These are phyloP conservation scores for Nymphaea colorata DNA, from an alignment of 164 flowering plant genomes.

Conservation along the genomic window DNA sequence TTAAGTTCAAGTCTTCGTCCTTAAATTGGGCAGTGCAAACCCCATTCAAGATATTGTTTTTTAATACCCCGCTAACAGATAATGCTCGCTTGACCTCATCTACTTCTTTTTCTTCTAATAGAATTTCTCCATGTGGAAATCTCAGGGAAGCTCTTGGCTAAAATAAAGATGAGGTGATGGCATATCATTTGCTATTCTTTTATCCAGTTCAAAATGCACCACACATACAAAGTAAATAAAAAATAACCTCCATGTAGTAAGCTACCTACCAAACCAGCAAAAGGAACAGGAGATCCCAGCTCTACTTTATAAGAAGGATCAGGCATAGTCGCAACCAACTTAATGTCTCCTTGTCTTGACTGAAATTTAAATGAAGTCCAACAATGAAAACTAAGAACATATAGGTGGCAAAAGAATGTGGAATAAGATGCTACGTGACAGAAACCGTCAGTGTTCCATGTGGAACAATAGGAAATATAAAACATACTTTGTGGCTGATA, in stretches of 20 bases:
- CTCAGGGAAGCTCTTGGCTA: constrained; percentile 81
- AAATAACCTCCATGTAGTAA: not conserved
- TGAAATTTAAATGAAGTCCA: constrained; percentile 6
- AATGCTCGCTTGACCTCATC: constrained; percentile 45
- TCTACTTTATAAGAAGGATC: constrained; percentile 63
- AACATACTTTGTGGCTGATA: no score
- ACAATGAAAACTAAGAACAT: not conserved
- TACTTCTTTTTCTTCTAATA: constrained; percentile 68
- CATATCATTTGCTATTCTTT: not conserved
- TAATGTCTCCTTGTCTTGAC: constrained; percentile 77
- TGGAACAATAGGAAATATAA: no score
- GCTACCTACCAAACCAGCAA: constrained; percentile 56
- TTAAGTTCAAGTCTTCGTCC: constrained; percentile 55
- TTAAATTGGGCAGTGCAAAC: constrained; percentile 55
- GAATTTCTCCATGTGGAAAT: constrained; percentile 80
- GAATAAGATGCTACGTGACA: not conserved
- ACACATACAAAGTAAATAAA: not conserved
- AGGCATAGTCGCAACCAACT: constrained; percentile 51
- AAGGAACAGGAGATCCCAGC: constrained; percentile 67
- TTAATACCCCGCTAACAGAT: constrained; percentile 52
- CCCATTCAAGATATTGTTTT: constrained; percentile 54
- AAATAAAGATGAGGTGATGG: constrained; percentile 10
- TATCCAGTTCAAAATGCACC: not conserved
- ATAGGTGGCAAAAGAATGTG: not conserved
- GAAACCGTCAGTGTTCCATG: no score